phyloP scores from a whole-genome alignment of 176 grass and related monocot species.

The Triticum dicoccoides region DNA sequence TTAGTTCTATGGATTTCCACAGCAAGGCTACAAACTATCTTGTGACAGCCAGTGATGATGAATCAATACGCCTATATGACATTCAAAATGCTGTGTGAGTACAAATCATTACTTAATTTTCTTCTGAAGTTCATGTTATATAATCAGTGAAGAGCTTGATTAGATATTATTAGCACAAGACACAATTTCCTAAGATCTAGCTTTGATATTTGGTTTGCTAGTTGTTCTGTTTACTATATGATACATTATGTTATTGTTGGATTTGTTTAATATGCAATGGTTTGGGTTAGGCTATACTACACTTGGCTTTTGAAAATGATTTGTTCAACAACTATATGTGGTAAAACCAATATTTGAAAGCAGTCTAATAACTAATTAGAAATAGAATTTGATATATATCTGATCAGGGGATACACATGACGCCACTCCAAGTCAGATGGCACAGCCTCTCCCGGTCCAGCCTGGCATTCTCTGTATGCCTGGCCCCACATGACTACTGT shows the following conservation, averaged over 20 bases:
- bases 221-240: background rate
- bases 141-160: background rate
- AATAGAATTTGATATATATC: background rate
- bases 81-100: constrained; percentile 92
- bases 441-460: background rate
- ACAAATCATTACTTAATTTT: background rate
- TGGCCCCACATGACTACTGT: background rate
- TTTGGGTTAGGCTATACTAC: background rate
- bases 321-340: background rate
- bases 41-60: constrained; percentile 90
- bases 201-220: background rate
- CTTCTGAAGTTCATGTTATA: constrained; percentile 5
- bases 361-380: background rate
- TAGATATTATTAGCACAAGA: background rate
- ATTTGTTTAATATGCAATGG: background rate
- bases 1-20: constrained; percentile 98
- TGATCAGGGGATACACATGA: background rate
- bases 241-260: background rate
- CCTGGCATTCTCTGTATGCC: background rate
- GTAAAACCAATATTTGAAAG: background rate
- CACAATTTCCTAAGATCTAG: background rate
- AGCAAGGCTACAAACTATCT: constrained; percentile 77
- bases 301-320: background rate
- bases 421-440: background rate
- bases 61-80: constrained; percentile 96